Base-by-base conservation (phyloP, 192 early-diverging fungal species). In the Podila epigama region DNA sequence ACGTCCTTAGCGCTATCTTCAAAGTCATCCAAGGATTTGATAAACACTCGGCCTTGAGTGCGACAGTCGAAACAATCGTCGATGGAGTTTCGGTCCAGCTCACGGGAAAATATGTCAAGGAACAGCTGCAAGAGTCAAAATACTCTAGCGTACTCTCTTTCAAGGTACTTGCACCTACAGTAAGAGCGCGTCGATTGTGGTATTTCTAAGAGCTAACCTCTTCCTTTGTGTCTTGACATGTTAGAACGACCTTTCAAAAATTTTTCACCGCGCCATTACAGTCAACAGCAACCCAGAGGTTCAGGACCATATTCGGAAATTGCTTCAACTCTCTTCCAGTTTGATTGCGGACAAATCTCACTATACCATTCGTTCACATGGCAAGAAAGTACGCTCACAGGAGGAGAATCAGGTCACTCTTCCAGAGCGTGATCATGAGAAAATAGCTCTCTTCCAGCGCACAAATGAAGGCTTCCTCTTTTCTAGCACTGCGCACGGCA, bases 401-500 rank as follows among this genome's bases (percentile, higher is more conserved):
- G 73, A 77, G 55, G 73, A 77, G 31, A 64, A 28, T n/a, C 60
- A 63, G 25, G 36, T 50, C 27, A 15, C 54, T 33, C 27, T 51
- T 16, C 73, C 66, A 36, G 60, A 51, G 31, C 73, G 73, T 28
- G 57, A 68, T 48, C 22, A 58, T 41, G 73, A 64, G 22, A 81
- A 62, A 27, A 56, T 69, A 12, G 81, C 85, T 3, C 61, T 86
- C 37, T 86, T 82, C 55, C 83, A 82, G 68, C 63, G 77, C 15
- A 67, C 64, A 1, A 10, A 60, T 1, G 85, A 86, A 59, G 85
- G 85, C 29, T 84, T 81, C 68, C 68, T 82, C 2, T 86, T 86
- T 50, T 70, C 81, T 1, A 80, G 81, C 56, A 69, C 51, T 18
- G 70, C 57, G 2, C 31, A 39, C 35, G 53, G 58, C 53, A 60